Evolutionary conservation across 2,329 filamentous ascomycete species (phyloP), one percentile per base, ranked within the genome.

Genomic region (Epichloe baconii): DNA sequence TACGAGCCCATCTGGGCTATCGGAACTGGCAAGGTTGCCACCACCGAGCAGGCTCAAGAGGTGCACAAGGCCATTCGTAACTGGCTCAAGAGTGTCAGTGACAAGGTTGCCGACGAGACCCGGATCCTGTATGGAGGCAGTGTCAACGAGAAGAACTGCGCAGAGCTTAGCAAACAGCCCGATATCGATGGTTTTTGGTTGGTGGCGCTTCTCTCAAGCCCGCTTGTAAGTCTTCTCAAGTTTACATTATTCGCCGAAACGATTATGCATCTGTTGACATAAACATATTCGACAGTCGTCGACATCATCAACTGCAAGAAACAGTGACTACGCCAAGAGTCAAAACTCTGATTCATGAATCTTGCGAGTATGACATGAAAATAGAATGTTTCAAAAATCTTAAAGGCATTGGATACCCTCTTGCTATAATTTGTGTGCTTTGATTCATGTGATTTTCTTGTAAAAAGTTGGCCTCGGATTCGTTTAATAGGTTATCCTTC

Each of bases 1-100:
- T 98, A 98, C 73, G 93, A 98, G 80, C 93, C 93, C 65, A 94
- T 98, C 77, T 98, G 93, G 91, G 89, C 82, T 68, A 86, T 83
- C 61, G 91, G 91, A 61, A 97, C 93, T 59, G 93, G 93, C 71
- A 94, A 93, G 77, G 88, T 94, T 59, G 88, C 88, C 61, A 86
- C 83, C 57, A 89, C 83, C 54, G 78, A 88, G 73, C 89, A 95
- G 78, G 89, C 89, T 53, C 89, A 95, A 76, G 88, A 95, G 70
- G 88, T 93, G 54, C 89, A 95, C 76, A 87, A 84, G 63, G 88
- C 86, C 59, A 94, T 98, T 72, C 86, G 93, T 62, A 75, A 82
- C 64, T 97, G 90, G 88, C 78, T 98, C 66, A 79, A 82, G 64
- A 79, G 90, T 61, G 87, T 94, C 57, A 74, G 80, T 65, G 77